Conservation (phyloP, 2,329 filamentous ascomycete species). For the Onygenales sp. region DNA sequence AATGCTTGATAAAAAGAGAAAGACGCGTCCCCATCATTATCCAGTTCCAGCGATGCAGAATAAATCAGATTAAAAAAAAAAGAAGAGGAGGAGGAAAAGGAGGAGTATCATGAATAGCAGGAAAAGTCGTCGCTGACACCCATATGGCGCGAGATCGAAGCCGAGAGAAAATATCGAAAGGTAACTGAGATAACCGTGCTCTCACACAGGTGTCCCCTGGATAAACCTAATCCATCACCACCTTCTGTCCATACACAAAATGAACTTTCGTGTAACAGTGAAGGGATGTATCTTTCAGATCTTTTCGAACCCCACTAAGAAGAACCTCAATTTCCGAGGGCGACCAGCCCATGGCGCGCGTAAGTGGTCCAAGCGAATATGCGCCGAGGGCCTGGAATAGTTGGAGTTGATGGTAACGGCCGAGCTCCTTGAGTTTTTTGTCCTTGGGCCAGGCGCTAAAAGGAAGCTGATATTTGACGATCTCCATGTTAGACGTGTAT, state of each 20-base stretch:
- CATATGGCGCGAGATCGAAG: too few relatives aligned
- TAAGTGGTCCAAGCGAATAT: constrained; percentile 10
- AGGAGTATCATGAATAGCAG: too few relatives aligned
- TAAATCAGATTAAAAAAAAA: too few relatives aligned
- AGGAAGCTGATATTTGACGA: constrained; percentile 3
- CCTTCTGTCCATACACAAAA: constrained; percentile 4
- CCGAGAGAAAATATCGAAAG: too few relatives aligned
- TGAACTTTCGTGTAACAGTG: constrained; percentile 8
- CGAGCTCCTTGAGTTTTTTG: constrained; percentile 1
- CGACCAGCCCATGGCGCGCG: constrained; percentile 1
- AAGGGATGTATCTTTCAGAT: constrained; percentile 6
- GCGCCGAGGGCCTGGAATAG: constrained; percentile 10
- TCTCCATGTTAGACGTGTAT: too few relatives aligned
- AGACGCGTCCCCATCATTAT: too few relatives aligned
- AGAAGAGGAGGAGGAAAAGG: too few relatives aligned
- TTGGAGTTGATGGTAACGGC: constrained; percentile 5
- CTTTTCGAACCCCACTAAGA: neutral
- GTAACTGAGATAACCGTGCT: neutral
- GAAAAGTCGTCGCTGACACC: too few relatives aligned
- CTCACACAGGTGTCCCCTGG: neutral
- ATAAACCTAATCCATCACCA: neutral
- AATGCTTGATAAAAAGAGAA: too few relatives aligned
- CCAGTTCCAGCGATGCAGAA: too few relatives aligned
- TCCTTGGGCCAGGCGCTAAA: constrained; percentile 9
- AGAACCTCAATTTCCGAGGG: constrained; percentile 1